A percentile compares a stretch with the other conserved stretches of the same genome.
phyloP scores from a whole-genome alignment of 192 early-diverging fungal species.

The Coemansia sp. region DNA sequence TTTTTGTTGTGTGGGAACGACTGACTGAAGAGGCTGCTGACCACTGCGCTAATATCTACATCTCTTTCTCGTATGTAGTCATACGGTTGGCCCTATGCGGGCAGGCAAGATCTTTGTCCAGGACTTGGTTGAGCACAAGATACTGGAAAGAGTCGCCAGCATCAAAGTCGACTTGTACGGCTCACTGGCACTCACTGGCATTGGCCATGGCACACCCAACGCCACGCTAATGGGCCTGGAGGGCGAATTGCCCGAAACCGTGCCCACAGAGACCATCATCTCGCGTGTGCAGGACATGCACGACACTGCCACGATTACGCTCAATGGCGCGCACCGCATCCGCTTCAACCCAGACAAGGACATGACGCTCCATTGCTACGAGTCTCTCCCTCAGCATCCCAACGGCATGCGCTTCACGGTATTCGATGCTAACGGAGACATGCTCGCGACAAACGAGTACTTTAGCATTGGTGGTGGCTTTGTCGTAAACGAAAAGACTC shows the following conservation, averaged over 20 bases:
- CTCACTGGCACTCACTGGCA: constrained; percentile 89
- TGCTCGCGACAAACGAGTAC: constrained; percentile 93
- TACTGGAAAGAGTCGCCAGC: constrained; percentile 63
- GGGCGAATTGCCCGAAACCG: constrained; percentile 82
- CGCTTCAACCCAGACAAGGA: constrained; percentile 81
- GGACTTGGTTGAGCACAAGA: constrained; percentile 69
- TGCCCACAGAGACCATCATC: constrained; percentile 80
- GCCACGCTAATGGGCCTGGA: constrained; percentile 89
- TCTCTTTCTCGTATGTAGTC: constrained; percentile 45
- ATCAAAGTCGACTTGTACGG: constrained; percentile 89
- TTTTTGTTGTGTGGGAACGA: constrained; percentile 5
- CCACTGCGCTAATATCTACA: not conserved
- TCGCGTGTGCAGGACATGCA: constrained; percentile 75
- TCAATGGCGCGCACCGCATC: constrained; percentile 76
- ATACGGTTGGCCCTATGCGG: constrained; percentile 97
- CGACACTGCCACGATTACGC: constrained; percentile 64
- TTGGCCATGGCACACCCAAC: constrained; percentile 93
- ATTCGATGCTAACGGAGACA: constrained; percentile 74
- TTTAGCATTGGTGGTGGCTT: constrained; percentile 96
- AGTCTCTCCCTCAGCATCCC: constrained; percentile 88
- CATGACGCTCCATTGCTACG: constrained; percentile 84
- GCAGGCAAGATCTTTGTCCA: constrained; percentile 92
- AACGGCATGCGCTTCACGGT: constrained; percentile 96
- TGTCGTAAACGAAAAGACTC: constrained; percentile 88
- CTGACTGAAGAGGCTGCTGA: constrained; percentile 1